Conservation (phyloP, 1,139 yeast genomes). For the Taphrina deformans region DNA sequence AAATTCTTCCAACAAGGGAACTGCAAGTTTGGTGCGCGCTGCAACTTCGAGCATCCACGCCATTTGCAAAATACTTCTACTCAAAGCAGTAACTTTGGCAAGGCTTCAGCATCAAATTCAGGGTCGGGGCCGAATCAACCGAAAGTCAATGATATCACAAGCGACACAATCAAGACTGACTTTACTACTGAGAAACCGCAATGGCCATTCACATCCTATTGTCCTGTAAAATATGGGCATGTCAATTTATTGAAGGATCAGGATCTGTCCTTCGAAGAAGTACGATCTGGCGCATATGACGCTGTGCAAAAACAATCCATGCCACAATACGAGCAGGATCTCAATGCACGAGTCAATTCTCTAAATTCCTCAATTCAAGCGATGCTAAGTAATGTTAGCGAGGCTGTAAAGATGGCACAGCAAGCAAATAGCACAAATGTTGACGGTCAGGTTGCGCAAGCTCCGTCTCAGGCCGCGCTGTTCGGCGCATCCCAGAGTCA, state of each 20-base stretch:
- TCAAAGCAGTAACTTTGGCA: neutral
- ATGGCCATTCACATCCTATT: slow-evolving; percentile 33
- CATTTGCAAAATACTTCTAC: neutral
- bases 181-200: slow-evolving; percentile 15
- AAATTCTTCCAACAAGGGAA: slow-evolving; percentile 31
- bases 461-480: neutral
- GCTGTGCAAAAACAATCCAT: neutral
- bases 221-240: slow-evolving; percentile 25
- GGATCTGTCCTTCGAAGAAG: slow-evolving; percentile 31
- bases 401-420: slow-evolving; percentile 3
- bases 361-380: neutral
- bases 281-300: slow-evolving; percentile 24
- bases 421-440: neutral
- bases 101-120: neutral
- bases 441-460: neutral
- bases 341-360: neutral
- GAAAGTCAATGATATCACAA: neutral
- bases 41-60: slow-evolving; percentile 26
- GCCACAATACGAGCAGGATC: slow-evolving; percentile 1
- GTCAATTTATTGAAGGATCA: slow-evolving; percentile 24
- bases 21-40: slow-evolving; percentile 33
- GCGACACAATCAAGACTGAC: slow-evolving; percentile 10
- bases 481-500: neutral
- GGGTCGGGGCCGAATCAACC: neutral
- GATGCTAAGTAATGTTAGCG: slow-evolving; percentile 1